Base-by-base conservation (phyloP, 805 yeast genomes). In the Saturnispora gosingensis region DNA sequence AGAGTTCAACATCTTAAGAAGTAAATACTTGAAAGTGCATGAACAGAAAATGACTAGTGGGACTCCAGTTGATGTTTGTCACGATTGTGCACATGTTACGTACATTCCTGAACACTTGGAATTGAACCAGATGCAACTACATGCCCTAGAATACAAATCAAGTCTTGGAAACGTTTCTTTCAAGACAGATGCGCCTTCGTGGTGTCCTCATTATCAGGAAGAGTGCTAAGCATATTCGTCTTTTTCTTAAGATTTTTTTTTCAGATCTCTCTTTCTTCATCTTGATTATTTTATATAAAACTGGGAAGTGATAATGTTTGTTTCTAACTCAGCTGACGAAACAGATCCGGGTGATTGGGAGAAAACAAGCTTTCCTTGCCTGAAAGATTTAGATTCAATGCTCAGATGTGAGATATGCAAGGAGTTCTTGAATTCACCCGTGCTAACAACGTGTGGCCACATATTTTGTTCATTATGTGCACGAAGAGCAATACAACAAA, bases 381-480 rank as follows among this genome's bases (percentile, higher is more conserved):
- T 88, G 3, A 59, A 73, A 2, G 81, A 76, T 48, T 67, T 90
- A 2, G 97, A 90, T 56, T 73, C 88, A 2, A 70, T 83, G 25
- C 70, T 88, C 48, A 64, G 96, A 61, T 90, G 98, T 63, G 89
- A 85, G 59, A 85, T 90, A 9, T 90, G 98, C 66, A 87, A 89
- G 60, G 97, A 88, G 54, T 79, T 84, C 56, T 72, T 86, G 50
- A 75, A 69, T 32, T 85, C 90, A 0, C 97, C 98, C 1, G 87
- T 88, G 36, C 68, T 85, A 43, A 86, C 97, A 0, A 76, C 83
- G 2, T 90, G 98, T 70, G 83, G 86, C 36, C 97, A 90, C 65
- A 82, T 90, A 0, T 90, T 88, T 64, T 90, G 98, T 66, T 87
- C 96, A 0, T 73, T 82, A 13, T 90, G 98, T 64, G 85, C 90